phyloP scores from a whole-genome alignment of 1,139 yeast species.

The Taiozyma onychis region DNA sequence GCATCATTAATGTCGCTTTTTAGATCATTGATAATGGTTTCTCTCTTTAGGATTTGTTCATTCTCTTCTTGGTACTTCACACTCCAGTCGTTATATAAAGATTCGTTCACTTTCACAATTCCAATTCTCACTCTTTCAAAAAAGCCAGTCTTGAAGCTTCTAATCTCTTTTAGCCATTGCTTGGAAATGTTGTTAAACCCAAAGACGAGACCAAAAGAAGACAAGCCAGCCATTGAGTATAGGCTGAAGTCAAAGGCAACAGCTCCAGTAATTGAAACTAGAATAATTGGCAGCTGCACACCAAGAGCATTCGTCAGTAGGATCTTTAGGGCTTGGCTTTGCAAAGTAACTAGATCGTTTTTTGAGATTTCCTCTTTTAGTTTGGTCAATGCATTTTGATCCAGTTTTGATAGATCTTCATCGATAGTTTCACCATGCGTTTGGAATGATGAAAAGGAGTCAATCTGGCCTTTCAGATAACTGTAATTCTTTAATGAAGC shows the following conservation, averaged over 20 bases:
- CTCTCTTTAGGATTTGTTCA: constrained; percentile 15
- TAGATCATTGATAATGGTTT: constrained; percentile 5
- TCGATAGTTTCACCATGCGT: constrained; percentile 8
- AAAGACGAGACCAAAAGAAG: constrained; percentile 25
- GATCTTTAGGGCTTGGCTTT: constrained; percentile 21
- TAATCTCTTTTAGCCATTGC: constrained; percentile 18
- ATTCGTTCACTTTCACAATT: constrained; percentile 15
- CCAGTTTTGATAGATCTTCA: constrained; percentile 8
- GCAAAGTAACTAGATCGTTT: constrained; percentile 19
- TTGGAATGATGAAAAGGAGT: constrained; percentile 19
- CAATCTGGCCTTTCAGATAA: constrained; percentile 24
- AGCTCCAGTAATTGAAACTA: constrained; percentile 23
- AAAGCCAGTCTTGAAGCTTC: constrained; percentile 18
- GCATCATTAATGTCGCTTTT: constrained; percentile 2
- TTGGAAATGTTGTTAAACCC: constrained; percentile 28
- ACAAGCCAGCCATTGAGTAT: constrained; percentile 28
- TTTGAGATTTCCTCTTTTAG: constrained; percentile 18
- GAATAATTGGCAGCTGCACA: constrained; percentile 26
- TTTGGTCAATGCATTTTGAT: constrained; percentile 14
- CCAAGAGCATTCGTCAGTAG: constrained; percentile 24
- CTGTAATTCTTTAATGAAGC: constrained; percentile 22
- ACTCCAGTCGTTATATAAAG: constrained; percentile 18
- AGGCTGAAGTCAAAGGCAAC: constrained; percentile 23
- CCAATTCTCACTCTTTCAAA: constrained; percentile 23
- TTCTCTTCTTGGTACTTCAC: constrained; percentile 20